phyloP scores from a whole-genome alignment of 2,329 filamentous ascomycete genomes.

The Amylocarpus encephaloides region DNA sequence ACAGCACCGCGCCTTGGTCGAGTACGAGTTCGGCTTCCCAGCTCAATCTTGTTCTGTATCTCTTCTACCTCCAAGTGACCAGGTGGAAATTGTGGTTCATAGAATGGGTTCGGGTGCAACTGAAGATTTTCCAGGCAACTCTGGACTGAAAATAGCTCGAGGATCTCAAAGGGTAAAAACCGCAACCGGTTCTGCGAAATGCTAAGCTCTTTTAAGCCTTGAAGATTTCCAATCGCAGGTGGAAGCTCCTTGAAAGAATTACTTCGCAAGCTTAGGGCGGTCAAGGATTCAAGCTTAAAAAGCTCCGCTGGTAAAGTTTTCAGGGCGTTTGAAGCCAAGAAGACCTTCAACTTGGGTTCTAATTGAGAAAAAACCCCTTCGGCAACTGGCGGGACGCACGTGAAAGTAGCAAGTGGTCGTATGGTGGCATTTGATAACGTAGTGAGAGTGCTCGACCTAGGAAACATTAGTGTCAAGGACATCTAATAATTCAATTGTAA shows the following conservation, averaged over 20 bases:
- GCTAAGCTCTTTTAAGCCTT: slow-evolving; percentile 56
- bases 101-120: slow-evolving; percentile 58
- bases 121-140: slow-evolving; percentile 46
- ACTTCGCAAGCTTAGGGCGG: slow-evolving; percentile 58
- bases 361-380: slow-evolving; percentile 44
- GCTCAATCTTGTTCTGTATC: slow-evolving; percentile 9
- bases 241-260: slow-evolving; percentile 58
- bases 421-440: slow-evolving; percentile 51
- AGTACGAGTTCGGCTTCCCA: slow-evolving; percentile 7
- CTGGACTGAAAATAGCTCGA: slow-evolving; percentile 45
- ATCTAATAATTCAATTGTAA: not conserved
- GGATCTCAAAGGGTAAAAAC: slow-evolving; percentile 56
- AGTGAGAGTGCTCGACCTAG: slow-evolving; percentile 35
- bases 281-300: slow-evolving; percentile 55
- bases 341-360: slow-evolving; percentile 54
- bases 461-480: slow-evolving; percentile 9
- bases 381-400: slow-evolving; percentile 36
- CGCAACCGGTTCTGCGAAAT: slow-evolving; percentile 57
- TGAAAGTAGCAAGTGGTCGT: slow-evolving; percentile 48
- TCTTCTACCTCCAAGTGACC: slow-evolving; percentile 8
- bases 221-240: slow-evolving; percentile 49
- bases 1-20: slow-evolving; percentile 4
- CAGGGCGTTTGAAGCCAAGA: slow-evolving; percentile 54
- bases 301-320: slow-evolving; percentile 50
- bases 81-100: slow-evolving; percentile 34